A percentile compares a stretch with the other conserved stretches of the same genome.
Evolutionary conservation across 805 yeast species (phyloP).

Genomic region (Starmera quercuum): DNA sequence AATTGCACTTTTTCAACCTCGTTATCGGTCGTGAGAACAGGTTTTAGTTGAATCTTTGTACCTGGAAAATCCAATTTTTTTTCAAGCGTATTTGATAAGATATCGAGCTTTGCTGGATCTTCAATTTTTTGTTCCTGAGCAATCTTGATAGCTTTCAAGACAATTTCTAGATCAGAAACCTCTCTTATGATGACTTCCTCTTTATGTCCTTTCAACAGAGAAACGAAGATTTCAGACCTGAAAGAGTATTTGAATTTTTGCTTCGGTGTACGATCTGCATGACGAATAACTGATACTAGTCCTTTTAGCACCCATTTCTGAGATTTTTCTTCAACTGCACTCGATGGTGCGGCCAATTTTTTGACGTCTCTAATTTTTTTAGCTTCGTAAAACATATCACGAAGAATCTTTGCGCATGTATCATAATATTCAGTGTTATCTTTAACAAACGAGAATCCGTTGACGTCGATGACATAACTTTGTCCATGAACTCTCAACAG

Average conservation of each 20-base stretch:
- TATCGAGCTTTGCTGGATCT: conserved; percentile 68
- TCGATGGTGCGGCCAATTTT: conserved; percentile 27
- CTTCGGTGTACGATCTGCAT: conserved; percentile 98
- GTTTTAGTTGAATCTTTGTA: conserved; percentile 92
- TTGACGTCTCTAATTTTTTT: conserved; percentile 37
- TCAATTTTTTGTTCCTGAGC: conserved; percentile 79
- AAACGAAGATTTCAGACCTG: conserved; percentile 77
- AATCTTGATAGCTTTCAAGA: conserved; percentile 71
- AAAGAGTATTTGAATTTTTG: conserved; percentile 96
- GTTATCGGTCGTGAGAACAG: conserved; percentile 59
- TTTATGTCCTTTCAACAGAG: conserved; percentile 84
- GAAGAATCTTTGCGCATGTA: conserved; percentile 66
- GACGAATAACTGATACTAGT: conserved; percentile 83
- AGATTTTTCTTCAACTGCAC: conserved; percentile 29
- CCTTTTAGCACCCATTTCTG: conserved; percentile 98
- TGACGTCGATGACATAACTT: conserved; percentile 93
- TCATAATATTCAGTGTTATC: conserved; percentile 86
- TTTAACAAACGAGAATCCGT: conserved; percentile 96
- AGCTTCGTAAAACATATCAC: conserved; percentile 65
- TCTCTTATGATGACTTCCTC: conserved; percentile 95
- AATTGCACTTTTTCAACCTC: conserved; percentile 92
- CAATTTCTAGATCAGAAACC: conserved; percentile 77
- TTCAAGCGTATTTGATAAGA: conserved; percentile 74
- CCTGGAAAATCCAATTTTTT: conserved; percentile 91
- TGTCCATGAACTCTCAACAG: conserved; percentile 80